Evolutionary conservation across 2,329 filamentous ascomycete species (phyloP).

Genomic region (Neurospora sp.): DNA sequence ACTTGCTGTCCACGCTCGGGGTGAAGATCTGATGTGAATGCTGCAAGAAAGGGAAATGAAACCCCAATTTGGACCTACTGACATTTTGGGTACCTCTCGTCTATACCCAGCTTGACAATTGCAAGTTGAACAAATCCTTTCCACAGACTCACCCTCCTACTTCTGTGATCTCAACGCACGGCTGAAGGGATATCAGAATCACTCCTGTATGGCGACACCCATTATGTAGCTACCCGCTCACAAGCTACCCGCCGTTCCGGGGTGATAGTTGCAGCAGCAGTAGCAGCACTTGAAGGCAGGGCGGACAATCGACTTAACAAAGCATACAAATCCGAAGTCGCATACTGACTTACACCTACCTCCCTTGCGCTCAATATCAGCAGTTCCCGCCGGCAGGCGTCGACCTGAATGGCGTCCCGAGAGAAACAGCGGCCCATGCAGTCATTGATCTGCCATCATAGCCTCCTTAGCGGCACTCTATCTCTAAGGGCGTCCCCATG

Average conservation of each 20-base stretch:
- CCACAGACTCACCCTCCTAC: not conserved
- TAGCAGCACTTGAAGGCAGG: not conserved
- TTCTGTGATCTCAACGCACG: not conserved
- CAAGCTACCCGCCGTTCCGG: not conserved
- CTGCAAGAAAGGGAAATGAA: not conserved
- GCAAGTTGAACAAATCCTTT: not conserved
- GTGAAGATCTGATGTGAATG: not conserved
- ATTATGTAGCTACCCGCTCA: not conserved
- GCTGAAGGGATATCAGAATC: not conserved
- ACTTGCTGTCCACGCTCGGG: not conserved
- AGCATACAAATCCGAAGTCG: not conserved
- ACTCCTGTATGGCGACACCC: not conserved
- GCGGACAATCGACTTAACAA: not conserved
- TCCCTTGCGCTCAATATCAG: not conserved
- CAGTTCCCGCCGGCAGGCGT: not conserved
- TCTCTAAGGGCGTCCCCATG: not conserved
- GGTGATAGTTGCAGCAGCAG: not conserved
- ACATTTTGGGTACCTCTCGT: not conserved
- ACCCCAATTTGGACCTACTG: not conserved
- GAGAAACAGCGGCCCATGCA: not conserved
- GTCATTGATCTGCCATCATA: not conserved
- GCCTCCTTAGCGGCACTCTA: not conserved
- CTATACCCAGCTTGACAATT: not conserved
- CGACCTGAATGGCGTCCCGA: not conserved
- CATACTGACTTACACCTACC: not conserved